Conservation (phyloP, 768 basidiomycete genomes). For the Pleurotus djamor region DNA sequence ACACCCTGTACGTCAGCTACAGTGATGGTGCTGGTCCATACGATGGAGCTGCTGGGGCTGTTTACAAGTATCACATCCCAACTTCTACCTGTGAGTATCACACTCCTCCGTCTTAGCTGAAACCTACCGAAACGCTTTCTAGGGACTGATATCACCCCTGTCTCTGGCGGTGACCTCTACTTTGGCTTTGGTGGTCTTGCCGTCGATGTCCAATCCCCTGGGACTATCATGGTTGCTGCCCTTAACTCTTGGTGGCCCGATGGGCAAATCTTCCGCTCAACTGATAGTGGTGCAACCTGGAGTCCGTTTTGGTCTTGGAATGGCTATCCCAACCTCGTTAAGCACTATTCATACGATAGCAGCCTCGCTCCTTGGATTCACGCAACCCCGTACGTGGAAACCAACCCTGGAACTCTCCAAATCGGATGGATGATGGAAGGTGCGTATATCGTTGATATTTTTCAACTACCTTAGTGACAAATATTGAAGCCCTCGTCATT, state of each 20-base stretch:
- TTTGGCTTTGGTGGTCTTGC: constrained; percentile 65
- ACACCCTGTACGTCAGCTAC: constrained; percentile 57
- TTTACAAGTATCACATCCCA: constrained; percentile 52
- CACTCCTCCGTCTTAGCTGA: background rate
- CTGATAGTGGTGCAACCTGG: constrained; percentile 58
- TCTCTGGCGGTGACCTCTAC: constrained; percentile 51
- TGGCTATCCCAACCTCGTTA: constrained; percentile 41
- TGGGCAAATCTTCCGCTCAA: constrained; percentile 63
- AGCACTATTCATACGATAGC: constrained; percentile 55
- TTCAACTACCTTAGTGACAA: background rate
- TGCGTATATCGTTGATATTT: constrained; percentile 14
- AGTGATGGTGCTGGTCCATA: constrained; percentile 66
- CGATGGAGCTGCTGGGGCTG: constrained; percentile 50
- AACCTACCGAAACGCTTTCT: background rate
- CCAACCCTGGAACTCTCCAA: constrained; percentile 40
- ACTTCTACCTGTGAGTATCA: constrained; percentile 36
- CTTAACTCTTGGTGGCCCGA: constrained; percentile 67
- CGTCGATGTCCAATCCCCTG: constrained; percentile 57
- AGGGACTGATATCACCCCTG: constrained; percentile 66
- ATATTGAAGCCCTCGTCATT: constrained; percentile 42
- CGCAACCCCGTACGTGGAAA: constrained; percentile 44
- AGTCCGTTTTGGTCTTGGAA: constrained; percentile 56
- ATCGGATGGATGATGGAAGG: constrained; percentile 78
- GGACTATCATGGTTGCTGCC: constrained; percentile 67
- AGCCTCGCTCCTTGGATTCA: constrained; percentile 55